phyloP scores from a whole-genome alignment of 2,329 filamentous ascomycete species.

The Alternaria ethzedia region DNA sequence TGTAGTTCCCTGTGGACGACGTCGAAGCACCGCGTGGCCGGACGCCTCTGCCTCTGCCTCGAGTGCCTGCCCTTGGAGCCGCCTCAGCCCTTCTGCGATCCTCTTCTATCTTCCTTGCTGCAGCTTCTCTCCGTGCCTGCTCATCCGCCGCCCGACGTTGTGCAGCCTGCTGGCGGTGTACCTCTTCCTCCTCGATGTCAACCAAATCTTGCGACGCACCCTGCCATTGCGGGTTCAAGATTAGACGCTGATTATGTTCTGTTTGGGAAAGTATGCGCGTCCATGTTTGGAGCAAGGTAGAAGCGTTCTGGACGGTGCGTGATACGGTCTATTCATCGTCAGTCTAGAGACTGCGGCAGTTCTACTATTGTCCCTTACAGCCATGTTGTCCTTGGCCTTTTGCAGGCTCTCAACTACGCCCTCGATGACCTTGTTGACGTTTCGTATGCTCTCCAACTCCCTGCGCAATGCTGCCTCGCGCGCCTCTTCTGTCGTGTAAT shows the following conservation, averaged over 20 bases:
- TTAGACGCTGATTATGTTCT: constrained; percentile 92
- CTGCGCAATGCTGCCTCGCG: constrained; percentile 76
- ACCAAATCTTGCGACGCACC: constrained; percentile 84
- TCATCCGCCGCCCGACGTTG: constrained; percentile 80
- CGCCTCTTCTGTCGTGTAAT: constrained; percentile 68
- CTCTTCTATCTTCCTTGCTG: constrained; percentile 60
- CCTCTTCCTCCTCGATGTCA: constrained; percentile 83
- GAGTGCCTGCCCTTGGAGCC: constrained; percentile 49
- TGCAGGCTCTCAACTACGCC: constrained; percentile 74
- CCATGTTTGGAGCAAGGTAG: constrained; percentile 91
- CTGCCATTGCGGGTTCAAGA: constrained; percentile 88
- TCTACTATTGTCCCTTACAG: constrained; percentile 56
- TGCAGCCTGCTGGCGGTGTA: constrained; percentile 75
- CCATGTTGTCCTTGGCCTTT: constrained; percentile 78
- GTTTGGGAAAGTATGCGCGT: constrained; percentile 95
- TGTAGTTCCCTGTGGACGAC: constrained; percentile 48
- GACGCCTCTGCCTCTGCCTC: constrained; percentile 46
- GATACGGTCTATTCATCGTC: constrained; percentile 71
- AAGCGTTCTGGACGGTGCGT: constrained; percentile 83
- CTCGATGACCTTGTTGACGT: constrained; percentile 88
- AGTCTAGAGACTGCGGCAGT: constrained; percentile 5
- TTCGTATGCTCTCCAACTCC: constrained; percentile 82
- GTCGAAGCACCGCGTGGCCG: constrained; percentile 40
- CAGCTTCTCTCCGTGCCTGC: constrained; percentile 76
- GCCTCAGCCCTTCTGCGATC: constrained; percentile 66